Conservation (phyloP, 2,329 filamentous ascomycete species). For the Setomelanomma holmii region DNA sequence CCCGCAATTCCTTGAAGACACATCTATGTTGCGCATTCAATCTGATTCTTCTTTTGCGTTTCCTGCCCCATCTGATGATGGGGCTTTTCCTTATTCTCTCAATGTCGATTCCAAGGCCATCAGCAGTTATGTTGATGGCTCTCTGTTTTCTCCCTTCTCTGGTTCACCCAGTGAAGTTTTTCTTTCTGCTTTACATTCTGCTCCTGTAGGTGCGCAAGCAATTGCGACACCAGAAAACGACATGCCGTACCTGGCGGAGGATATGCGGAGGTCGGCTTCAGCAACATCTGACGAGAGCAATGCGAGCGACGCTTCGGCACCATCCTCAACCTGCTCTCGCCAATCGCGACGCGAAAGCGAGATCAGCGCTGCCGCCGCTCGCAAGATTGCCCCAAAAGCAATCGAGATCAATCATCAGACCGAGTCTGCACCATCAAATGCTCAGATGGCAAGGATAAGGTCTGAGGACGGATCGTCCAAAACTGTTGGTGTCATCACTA, state of each 20-base stretch:
- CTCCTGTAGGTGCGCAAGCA: slow-evolving; percentile 42
- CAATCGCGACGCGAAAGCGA: slow-evolving; percentile 58
- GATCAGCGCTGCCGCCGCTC: slow-evolving; percentile 55
- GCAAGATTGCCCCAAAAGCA: slow-evolving; percentile 59
- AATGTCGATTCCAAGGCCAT: slow-evolving; percentile 43
- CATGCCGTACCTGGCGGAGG: slow-evolving; percentile 49
- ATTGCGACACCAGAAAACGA: slow-evolving; percentile 39
- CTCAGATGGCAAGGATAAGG: slow-evolving; percentile 60
- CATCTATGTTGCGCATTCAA: slow-evolving; percentile 54
- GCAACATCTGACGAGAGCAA: slow-evolving; percentile 38
- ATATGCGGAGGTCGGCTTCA: slow-evolving; percentile 61
- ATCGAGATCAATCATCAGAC: slow-evolving; percentile 36
- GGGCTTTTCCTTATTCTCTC: slow-evolving; percentile 43
- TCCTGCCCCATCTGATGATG: slow-evolving; percentile 47
- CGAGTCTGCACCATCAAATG: slow-evolving; percentile 45
- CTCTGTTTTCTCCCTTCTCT: slow-evolving; percentile 42
- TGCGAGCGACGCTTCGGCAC: slow-evolving; percentile 54
- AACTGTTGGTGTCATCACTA: slow-evolving; percentile 59
- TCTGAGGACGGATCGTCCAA: slow-evolving; percentile 62
- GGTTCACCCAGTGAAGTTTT: slow-evolving; percentile 47
- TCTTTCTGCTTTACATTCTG: slow-evolving; percentile 37
- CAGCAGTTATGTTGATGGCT: slow-evolving; percentile 40
- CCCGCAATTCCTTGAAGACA: slow-evolving; percentile 49
- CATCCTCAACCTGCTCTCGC: slow-evolving; percentile 54
- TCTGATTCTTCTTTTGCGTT: slow-evolving; percentile 50